phyloP scores from a whole-genome alignment of 768 basidiomycete genomes.

The Phaeolepiota aurea region DNA sequence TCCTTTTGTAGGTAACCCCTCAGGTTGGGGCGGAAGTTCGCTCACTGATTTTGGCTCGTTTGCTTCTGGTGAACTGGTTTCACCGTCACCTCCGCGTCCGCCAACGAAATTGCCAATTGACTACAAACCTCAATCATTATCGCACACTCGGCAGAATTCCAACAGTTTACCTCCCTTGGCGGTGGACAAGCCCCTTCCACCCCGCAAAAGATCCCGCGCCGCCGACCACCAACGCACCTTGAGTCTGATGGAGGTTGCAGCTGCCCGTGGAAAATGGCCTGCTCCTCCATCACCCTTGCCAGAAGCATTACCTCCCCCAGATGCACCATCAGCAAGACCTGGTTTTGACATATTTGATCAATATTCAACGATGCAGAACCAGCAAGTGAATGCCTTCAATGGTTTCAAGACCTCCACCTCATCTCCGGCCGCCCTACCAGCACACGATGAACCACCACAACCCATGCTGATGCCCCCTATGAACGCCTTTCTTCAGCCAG shows the following conservation, averaged over 20 bases:
- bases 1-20: not conserved
- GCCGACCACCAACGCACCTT: constrained; percentile 49
- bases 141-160: not conserved
- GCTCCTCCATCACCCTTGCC: constrained; percentile 40
- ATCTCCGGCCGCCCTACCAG: constrained; percentile 1
- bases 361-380: constrained; percentile 5
- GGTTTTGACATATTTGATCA: constrained; percentile 20
- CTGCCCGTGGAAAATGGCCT: constrained; percentile 41
- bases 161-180: not conserved
- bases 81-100: constrained; percentile 26
- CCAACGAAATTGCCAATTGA: constrained; percentile 8
- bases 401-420: not conserved
- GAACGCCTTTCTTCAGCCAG: not conserved
- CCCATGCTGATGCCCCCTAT: not conserved
- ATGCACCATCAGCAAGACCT: constrained; percentile 8
- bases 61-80: constrained; percentile 28
- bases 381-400: constrained; percentile 2
- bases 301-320: constrained; percentile 27
- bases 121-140: constrained; percentile 6
- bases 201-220: constrained; percentile 23
- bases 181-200: constrained; percentile 6
- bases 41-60: constrained; percentile 39
- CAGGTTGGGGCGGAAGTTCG: not conserved
- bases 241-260: constrained; percentile 49
- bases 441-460: not conserved